phyloP scores from a whole-genome alignment of 352 stramenopile genomes.

The Thalassiosira livingstoniorum region DNA sequence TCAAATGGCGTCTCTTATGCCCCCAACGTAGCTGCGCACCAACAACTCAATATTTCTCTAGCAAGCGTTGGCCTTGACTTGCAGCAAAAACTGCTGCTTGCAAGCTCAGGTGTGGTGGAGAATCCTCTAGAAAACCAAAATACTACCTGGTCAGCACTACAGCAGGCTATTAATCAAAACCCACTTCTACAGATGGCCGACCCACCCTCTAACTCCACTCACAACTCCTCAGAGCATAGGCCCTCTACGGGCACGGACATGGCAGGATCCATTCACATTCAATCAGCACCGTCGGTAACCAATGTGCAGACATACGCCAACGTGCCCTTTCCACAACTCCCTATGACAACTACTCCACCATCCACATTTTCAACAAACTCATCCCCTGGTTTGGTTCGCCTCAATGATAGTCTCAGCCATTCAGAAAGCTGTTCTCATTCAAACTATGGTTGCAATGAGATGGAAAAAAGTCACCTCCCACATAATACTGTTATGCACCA shows the following conservation, averaged over 20 bases:
- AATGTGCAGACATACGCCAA: slow-evolving; percentile 3
- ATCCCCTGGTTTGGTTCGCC: not conserved
- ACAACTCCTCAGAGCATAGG: not conserved
- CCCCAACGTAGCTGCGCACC: not conserved
- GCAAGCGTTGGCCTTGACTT: not conserved
- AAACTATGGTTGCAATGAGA: not conserved
- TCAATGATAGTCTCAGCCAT: not conserved
- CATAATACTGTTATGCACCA: slow-evolving; percentile 2
- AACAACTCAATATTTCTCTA: too few species aligned
- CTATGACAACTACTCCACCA: not conserved
- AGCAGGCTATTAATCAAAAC: not conserved
- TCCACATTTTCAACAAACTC: slow-evolving; percentile 1
- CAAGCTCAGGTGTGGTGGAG: too few species aligned
- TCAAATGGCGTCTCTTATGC: too few species aligned
- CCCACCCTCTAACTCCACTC: not conserved
- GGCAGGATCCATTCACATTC: not conserved
- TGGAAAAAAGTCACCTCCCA: not conserved
- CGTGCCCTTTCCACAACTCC: not conserved
- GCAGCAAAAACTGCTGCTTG: not conserved
- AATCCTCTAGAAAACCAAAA: too few species aligned
- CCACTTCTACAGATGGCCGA: not conserved
- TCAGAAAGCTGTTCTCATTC: not conserved
- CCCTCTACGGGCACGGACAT: too few species aligned
- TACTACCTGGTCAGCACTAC: not conserved
- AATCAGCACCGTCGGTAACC: not conserved